These are phyloP conservation scores for Wallacemonas sp. DNA, from an alignment of 208 protist genomes.

Conservation along the genomic window DNA sequence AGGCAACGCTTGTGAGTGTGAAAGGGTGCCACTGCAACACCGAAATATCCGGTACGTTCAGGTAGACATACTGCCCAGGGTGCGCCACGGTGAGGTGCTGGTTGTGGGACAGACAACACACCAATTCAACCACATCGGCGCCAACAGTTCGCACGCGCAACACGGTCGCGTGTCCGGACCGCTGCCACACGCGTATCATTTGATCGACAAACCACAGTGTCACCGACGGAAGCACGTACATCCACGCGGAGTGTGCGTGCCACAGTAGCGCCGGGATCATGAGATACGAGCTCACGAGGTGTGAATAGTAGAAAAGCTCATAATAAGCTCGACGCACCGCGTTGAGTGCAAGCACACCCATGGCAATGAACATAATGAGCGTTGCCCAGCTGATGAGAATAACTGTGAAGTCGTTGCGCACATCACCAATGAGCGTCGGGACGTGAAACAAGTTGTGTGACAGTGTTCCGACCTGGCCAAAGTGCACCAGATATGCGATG, in stretches of 20 bases:
- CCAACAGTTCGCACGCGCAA: constrained; percentile 16
- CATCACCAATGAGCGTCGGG: constrained; percentile 11
- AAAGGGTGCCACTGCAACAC: constrained; percentile 73
- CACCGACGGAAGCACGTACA: constrained; percentile 57
- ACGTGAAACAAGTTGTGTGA: constrained; percentile 25
- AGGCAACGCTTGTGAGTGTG: constrained; percentile 24
- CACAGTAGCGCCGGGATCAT: constrained; percentile 45
- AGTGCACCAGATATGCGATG: constrained; percentile 22
- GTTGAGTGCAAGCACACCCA: constrained; percentile 44
- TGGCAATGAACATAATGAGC: constrained; percentile 37
- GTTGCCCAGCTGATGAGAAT: constrained; percentile 34
- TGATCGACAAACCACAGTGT: constrained; percentile 53
- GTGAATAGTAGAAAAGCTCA: constrained; percentile 73
- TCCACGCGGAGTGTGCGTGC: constrained; percentile 55
- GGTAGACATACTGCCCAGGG: constrained; percentile 43
- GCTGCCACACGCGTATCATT: constrained; percentile 39
- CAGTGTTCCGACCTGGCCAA: constrained; percentile 22
- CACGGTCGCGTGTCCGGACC: constrained; percentile 19
- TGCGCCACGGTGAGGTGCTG: constrained; percentile 11
- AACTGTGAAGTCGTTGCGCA: constrained; percentile 40
- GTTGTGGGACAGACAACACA: not conserved
- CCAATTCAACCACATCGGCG: constrained; percentile 19
- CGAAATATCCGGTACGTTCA: constrained; percentile 56
- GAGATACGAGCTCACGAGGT: constrained; percentile 45
- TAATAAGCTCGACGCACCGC: constrained; percentile 46